Conservation (phyloP, 345 rosid species). For the Balakata baccata region DNA sequence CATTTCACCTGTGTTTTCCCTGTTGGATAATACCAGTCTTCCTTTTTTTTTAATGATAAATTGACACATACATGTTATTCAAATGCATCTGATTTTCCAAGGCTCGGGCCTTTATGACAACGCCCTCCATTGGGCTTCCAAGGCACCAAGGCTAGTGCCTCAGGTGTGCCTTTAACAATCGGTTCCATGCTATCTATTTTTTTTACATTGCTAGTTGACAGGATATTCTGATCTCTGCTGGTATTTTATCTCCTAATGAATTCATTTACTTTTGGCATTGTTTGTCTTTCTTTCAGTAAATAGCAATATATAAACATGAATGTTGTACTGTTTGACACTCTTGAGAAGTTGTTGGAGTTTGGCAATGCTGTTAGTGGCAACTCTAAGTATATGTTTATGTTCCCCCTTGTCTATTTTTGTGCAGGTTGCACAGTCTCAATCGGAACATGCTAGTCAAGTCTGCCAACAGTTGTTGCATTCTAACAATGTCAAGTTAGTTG, state of each 20-base stretch:
- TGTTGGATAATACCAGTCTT: too few species aligned
- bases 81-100: background rate
- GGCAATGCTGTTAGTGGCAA: too few species aligned
- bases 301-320: background rate
- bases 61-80: too few species aligned
- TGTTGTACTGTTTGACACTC: background rate
- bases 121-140: too few species aligned
- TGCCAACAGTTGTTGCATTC: conserved; percentile 46
- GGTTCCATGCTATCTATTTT: background rate
- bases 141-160: too few species aligned
- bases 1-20: too few species aligned
- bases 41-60: too few species aligned
- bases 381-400: background rate
- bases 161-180: too few species aligned
- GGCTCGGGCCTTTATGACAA: too few species aligned
- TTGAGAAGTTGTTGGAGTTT: background rate
- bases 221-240: background rate
- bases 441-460: conserved; percentile 47
- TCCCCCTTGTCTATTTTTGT: background rate
- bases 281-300: background rate
- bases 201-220: background rate
- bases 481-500: conserved; percentile 34
- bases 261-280: background rate
- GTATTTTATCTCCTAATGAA: background rate
- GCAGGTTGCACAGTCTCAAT: conserved; percentile 52